These are phyloP conservation scores for Pyrenophora seminiperda DNA, from an alignment of 2,329 filamentous ascomycete species.

Conservation along the genomic window DNA sequence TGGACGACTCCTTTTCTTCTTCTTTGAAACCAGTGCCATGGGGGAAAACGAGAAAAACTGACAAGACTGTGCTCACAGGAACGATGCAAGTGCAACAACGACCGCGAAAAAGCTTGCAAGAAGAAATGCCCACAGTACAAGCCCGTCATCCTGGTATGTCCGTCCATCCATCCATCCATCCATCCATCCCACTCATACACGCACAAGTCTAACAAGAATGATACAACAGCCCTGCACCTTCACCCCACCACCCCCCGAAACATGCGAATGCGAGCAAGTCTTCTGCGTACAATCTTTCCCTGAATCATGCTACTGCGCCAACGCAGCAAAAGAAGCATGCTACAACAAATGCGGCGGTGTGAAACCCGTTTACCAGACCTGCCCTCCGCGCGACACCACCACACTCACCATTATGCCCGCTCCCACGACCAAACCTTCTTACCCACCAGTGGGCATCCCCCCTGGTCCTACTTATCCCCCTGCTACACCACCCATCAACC, in stretches of 20 bases:
- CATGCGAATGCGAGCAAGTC: constrained; percentile 25
- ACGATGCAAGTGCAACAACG: constrained; percentile 38
- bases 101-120: constrained; percentile 31
- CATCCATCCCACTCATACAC: not conserved
- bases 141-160: constrained; percentile 5
- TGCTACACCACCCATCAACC: constrained; percentile 16
- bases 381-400: not conserved
- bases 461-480: too few species aligned
- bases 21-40: too few species aligned
- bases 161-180: not conserved
- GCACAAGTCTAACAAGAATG: too few species aligned
- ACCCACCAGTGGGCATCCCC: too few species aligned
- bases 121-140: constrained; percentile 31
- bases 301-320: constrained; percentile 38
- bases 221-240: not conserved
- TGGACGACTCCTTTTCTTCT: too few species aligned
- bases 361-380: constrained; percentile 11
- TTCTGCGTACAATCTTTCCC: constrained; percentile 30
- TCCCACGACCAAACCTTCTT: constrained; percentile 1
- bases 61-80: constrained; percentile 12
- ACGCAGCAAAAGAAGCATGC: constrained; percentile 21
- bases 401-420: not conserved
- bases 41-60: too few species aligned
- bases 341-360: constrained; percentile 36
- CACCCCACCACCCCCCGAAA: not conserved